Percentiles rank a stretch among this genome's conserved stretches.
phyloP scores from a whole-genome alignment of 371 early-diverging fungal genomes.

The Mortierella sp. region DNA sequence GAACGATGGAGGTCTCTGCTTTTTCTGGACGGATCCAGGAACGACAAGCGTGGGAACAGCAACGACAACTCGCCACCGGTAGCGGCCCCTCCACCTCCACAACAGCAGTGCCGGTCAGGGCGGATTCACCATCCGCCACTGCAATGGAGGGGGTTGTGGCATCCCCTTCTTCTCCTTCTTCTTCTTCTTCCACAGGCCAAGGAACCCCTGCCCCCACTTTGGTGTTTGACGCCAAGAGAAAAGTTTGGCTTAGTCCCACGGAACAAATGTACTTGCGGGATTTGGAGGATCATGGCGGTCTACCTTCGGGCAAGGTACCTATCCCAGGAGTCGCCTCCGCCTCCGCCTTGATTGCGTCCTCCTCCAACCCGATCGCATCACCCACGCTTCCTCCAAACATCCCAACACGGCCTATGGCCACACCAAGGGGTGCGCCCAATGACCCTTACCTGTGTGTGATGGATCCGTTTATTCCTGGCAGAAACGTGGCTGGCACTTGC shows the following conservation, averaged over 20 bases:
- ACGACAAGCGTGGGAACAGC: constrained; percentile 13
- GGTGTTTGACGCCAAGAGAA: constrained; percentile 16
- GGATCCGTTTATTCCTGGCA: constrained; percentile 31
- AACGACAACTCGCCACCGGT: too few species aligned
- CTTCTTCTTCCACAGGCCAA: too few species aligned
- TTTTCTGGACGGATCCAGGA: constrained; percentile 20
- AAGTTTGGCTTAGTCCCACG: constrained; percentile 17
- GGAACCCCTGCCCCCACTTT: constrained; percentile 2
- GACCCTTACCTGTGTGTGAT: constrained; percentile 35
- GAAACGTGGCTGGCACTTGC: constrained; percentile 42
- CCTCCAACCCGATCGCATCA: neutral
- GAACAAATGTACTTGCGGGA: constrained; percentile 22
- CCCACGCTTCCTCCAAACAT: neutral
- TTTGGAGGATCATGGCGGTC: constrained; percentile 10
- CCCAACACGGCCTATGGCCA: neutral
- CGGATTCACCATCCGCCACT: too few species aligned
- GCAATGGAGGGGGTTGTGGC: too few species aligned
- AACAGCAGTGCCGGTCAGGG: too few species aligned
- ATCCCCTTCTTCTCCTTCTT: too few species aligned
- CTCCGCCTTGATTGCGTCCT: neutral
- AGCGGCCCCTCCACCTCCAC: too few species aligned
- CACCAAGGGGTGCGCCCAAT: neutral
- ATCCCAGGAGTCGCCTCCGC: constrained; percentile 3
- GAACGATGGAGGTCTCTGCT: constrained; percentile 34
- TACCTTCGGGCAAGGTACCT: constrained; percentile 2